Percentiles rank a stretch among this genome's conserved stretches.
These are phyloP conservation scores for Cubamyces lactineus DNA, from an alignment of 768 basidiomycete species.

Conservation along the genomic window DNA sequence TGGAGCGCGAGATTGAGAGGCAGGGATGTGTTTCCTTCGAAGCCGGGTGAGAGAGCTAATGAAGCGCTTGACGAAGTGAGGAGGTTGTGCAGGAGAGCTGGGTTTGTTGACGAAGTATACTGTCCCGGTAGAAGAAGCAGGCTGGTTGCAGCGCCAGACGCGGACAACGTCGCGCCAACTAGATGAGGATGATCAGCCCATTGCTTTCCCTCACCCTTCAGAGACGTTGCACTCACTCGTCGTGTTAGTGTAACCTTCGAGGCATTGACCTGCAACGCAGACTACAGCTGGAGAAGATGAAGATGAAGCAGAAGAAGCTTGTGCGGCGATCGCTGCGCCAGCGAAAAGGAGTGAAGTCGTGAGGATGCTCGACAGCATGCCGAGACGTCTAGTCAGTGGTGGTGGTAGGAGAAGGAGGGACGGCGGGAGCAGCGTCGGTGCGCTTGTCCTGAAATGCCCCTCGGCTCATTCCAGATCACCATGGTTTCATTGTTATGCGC, in stretches of 20 bases:
- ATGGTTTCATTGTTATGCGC: conserved; percentile 32
- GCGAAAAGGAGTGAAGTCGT: conserved; percentile 38
- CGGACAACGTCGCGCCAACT: conserved; percentile 75
- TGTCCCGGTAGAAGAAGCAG: conserved; percentile 76
- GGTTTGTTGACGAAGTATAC: conserved; percentile 72
- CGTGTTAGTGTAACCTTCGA: conserved; percentile 76
- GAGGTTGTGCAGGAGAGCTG: conserved; percentile 68
- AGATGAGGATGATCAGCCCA: conserved; percentile 14
- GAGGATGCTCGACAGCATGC: conserved; percentile 47
- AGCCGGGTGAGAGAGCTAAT: conserved; percentile 63
- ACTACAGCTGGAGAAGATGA: conserved; percentile 57
- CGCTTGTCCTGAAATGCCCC: conserved; percentile 24
- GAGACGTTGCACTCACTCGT: conserved; percentile 53
- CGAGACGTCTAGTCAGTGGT: conserved; percentile 29
- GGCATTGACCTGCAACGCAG: conserved; percentile 89
- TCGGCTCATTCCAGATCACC: conserved; percentile 27
- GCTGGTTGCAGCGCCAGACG: conserved; percentile 52
- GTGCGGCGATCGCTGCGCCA: conserved; percentile 45
- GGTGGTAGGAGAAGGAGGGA: conserved; percentile 21
- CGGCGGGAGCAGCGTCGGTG: conserved; percentile 1
- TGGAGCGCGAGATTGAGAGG: conserved; percentile 70
- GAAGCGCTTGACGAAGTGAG: conserved; percentile 68
- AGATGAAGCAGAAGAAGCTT: conserved; percentile 28
- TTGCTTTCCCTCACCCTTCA: background rate
- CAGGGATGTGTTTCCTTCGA: conserved; percentile 59